Evolutionary conservation across 345 rosid genomes (phyloP), one percentile per base, ranked within the genome.

Genomic region (Arabis alpina): DNA sequence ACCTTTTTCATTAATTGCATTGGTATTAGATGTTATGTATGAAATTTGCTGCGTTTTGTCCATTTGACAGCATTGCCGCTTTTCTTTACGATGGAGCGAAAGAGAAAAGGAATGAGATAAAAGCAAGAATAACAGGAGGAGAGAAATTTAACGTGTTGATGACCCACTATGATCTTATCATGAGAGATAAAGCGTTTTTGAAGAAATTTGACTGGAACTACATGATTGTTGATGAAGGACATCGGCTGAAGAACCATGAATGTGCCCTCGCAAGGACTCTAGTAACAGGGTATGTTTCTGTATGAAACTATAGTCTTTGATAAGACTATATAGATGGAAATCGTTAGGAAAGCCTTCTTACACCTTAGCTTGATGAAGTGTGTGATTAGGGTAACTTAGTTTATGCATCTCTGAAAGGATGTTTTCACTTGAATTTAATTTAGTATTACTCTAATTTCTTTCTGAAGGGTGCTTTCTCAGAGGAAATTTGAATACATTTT

Each of bases 161-260:
- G 67, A 95, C 98, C 47, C 99, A 95, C 75, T 95, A 95, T 74
- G 97, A 89, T 81, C 92, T 95, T 52, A 90, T 95, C 81, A 95
- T 92, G 97, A 95, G 93, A 83, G 99, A 95, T 69, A 95, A 86
- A 84, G 72, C 86, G 71, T 92, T 92, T 74, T 74, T 95, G 87
- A 95, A 88, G 83, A 95, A 95, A 78, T 82, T 95, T 78, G 77
- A 64, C n/a, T 95, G 99, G 99, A 52, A 30, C 25, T 95, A 95
- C 82, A 80, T 95, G 96, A 90, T 95, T 73, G 96, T 95, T 71
- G 99, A 95, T 76, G 99, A 95, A 88, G 99, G 99, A 44, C 99
- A 95, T 76, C 90, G 99, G 24, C 76, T 95, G 76, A 95, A 95
- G 87, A 95, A 95, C 79, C 96, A 88, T 2, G 97, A 90, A 68